Conservation (phyloP, 2,329 filamentous ascomycete species). For the Aspergillus bombycis region DNA sequence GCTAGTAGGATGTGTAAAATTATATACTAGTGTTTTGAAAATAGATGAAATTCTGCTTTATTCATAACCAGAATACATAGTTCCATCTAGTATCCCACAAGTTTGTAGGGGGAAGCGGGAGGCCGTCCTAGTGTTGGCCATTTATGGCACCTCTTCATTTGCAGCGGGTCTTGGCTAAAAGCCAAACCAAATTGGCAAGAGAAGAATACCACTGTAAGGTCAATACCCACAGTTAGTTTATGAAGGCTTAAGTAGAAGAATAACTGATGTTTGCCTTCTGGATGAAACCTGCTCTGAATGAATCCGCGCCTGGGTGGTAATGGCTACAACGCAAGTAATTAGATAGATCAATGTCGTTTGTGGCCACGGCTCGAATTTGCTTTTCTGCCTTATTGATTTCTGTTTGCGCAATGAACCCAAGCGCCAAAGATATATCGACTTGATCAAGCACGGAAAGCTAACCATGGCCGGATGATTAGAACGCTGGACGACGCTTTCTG, state of each 20-base stretch:
- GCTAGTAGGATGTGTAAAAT: slow-evolving; percentile 20
- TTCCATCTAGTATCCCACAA: background rate
- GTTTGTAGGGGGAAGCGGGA: background rate
- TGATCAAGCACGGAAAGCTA: background rate
- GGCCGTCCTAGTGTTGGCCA: background rate
- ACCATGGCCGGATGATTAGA: slow-evolving; percentile 50
- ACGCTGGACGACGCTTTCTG: slow-evolving; percentile 77
- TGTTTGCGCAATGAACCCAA: background rate
- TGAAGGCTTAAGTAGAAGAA: background rate
- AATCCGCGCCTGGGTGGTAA: background rate
- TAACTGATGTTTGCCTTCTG: background rate
- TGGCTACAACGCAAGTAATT: background rate
- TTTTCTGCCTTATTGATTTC: background rate
- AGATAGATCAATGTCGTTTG: background rate
- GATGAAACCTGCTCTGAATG: background rate
- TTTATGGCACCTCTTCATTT: background rate
- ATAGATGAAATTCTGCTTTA: slow-evolving; percentile 10
- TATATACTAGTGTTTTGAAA: slow-evolving; percentile 18
- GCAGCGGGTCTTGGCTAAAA: background rate
- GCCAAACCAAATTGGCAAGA: background rate
- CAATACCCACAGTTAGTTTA: background rate
- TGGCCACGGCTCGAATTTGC: background rate
- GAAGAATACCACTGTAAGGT: background rate
- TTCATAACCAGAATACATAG: background rate
- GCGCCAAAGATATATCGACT: background rate